phyloP scores from a whole-genome alignment of 768 basidiomycete genomes.

The Suillus alpinus region DNA sequence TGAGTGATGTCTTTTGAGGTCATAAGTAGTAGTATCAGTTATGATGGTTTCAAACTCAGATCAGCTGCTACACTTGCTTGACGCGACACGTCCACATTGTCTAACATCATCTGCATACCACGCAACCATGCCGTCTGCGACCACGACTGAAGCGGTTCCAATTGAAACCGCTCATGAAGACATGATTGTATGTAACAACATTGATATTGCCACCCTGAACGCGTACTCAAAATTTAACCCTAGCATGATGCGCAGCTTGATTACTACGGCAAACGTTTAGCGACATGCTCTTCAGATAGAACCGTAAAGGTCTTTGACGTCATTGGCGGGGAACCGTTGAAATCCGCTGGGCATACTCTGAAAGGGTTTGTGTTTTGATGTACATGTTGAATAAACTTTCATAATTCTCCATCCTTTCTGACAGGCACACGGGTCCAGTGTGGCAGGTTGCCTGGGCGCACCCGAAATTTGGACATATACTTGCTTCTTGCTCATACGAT shows the following conservation, averaged over 20 bases:
- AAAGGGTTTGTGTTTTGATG: slow-evolving; percentile 59
- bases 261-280: slow-evolving; percentile 95
- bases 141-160: slow-evolving; percentile 66
- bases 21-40: not conserved
- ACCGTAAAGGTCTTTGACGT: slow-evolving; percentile 96
- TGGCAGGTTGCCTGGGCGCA: slow-evolving; percentile 99
- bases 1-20: not conserved
- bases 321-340: slow-evolving; percentile 79
- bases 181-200: slow-evolving; percentile 73
- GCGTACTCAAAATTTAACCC: not conserved
- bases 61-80: not conserved
- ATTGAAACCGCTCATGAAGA: slow-evolving; percentile 98
- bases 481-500: slow-evolving; percentile 98
- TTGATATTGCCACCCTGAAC: not conserved
- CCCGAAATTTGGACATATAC: slow-evolving; percentile 93
- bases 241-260: slow-evolving; percentile 98
- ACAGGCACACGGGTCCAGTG: slow-evolving; percentile 92
- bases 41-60: not conserved
- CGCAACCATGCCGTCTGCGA: slow-evolving; percentile 40
- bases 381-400: not conserved
- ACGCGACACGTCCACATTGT: not conserved
- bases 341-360: slow-evolving; percentile 65
- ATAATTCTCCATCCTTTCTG: not conserved
- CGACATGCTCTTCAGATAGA: slow-evolving; percentile 94
- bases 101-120: not conserved